phyloP scores from a whole-genome alignment of 2,329 filamentous ascomycete genomes.

The Calonectria honghensis region DNA sequence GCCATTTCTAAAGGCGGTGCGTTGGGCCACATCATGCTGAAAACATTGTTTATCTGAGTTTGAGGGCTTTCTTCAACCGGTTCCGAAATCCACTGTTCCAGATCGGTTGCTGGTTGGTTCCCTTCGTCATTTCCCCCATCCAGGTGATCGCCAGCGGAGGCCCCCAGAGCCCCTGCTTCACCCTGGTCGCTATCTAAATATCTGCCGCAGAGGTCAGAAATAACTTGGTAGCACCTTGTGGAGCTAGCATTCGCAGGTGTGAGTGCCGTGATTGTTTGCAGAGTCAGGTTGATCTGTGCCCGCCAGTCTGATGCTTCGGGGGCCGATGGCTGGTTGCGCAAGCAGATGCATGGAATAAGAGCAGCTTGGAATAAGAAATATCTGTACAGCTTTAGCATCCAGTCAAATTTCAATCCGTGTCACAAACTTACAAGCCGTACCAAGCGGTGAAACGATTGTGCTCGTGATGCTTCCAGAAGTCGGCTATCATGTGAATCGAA shows the following conservation, averaged over 20 bases:
- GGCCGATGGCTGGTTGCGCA: constrained; percentile 64
- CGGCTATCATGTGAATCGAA: constrained; percentile 62
- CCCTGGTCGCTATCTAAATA: constrained; percentile 54
- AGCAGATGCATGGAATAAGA: constrained; percentile 68
- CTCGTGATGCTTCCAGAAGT: constrained; percentile 61
- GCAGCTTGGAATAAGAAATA: constrained; percentile 71
- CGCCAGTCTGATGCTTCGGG: constrained; percentile 62
- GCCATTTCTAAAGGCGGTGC: constrained; percentile 60
- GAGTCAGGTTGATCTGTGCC: constrained; percentile 61
- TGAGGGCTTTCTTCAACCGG: constrained; percentile 63
- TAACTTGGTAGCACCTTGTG: constrained; percentile 64
- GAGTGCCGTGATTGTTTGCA: constrained; percentile 62
- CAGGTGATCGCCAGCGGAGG: not conserved
- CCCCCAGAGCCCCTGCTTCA: constrained; percentile 23
- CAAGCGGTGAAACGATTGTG: constrained; percentile 65
- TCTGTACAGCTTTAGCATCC: constrained; percentile 45
- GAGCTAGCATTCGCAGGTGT: constrained; percentile 63
- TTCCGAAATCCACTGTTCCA: constrained; percentile 37
- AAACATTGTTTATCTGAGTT: constrained; percentile 65
- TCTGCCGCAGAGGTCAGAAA: constrained; percentile 63
- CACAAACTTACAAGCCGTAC: constrained; percentile 61
- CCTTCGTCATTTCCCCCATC: not conserved
- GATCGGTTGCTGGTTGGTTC: not conserved
- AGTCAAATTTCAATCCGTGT: too few relatives aligned
- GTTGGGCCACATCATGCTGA: constrained; percentile 69